Conservation (phyloP, 2,329 filamentous ascomycete species). For the Alternaria dauci region DNA sequence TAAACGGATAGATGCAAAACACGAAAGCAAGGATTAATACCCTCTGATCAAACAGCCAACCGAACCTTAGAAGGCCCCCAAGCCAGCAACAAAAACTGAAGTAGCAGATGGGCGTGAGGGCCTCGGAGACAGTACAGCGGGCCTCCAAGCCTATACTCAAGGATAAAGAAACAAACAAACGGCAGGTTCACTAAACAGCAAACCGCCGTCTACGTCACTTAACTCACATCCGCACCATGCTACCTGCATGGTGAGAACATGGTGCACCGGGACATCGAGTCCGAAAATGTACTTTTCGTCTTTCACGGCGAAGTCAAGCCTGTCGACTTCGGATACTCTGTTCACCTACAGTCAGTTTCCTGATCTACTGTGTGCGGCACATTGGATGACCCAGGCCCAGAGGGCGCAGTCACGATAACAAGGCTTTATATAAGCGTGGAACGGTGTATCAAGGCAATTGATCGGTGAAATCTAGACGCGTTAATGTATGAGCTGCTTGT, state of each 20-base stretch:
- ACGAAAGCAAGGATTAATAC: conserved; percentile 15
- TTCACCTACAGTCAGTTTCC: conserved; percentile 89
- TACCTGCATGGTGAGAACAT: conserved; percentile 94
- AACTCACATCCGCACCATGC: conserved; percentile 81
- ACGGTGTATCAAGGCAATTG: conserved; percentile 90
- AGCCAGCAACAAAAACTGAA: conserved; percentile 1
- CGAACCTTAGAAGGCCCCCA: conserved; percentile 18
- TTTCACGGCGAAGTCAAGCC: conserved; percentile 97
- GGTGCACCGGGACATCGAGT: conserved; percentile 94
- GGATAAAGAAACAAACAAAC: conserved; percentile 79
- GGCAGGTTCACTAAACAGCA: conserved; percentile 77
- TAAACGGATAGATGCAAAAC: conserved; percentile 7
- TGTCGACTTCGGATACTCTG: conserved; percentile 95
- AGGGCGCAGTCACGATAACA: conserved; percentile 72
- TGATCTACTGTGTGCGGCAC: conserved; percentile 93
- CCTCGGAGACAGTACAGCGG: conserved; percentile 2
- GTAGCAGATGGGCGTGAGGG: conserved; percentile 1
- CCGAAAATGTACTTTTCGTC: conserved; percentile 90
- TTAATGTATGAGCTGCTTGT: conserved; percentile 93
- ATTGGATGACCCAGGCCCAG: conserved; percentile 90
- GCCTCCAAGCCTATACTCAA: conserved; percentile 74
- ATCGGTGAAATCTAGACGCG: conserved; percentile 93
- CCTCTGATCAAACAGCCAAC: background rate
- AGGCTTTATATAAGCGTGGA: conserved; percentile 70
- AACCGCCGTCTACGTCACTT: conserved; percentile 81